Evolutionary conservation across 345 rosid genomes (phyloP).

Genomic region (Acer negundo): DNA sequence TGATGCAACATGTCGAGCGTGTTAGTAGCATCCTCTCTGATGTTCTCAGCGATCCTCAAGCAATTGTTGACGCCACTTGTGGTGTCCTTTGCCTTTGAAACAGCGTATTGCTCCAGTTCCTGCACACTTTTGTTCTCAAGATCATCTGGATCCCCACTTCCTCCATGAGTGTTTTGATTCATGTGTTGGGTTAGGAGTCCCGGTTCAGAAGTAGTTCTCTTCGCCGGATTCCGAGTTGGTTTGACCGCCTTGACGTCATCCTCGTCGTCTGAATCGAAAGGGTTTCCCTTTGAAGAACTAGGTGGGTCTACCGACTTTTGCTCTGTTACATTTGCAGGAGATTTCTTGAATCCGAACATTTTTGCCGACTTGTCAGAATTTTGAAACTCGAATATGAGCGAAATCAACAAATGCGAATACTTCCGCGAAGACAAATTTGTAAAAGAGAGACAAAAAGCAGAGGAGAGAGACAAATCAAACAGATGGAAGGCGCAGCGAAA

Average conservation of each 20-base stretch:
- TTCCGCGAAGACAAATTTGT: too few species aligned
- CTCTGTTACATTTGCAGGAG: slow-evolving; percentile 21
- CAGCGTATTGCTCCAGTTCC: slow-evolving; percentile 85
- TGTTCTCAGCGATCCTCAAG: slow-evolving; percentile 80
- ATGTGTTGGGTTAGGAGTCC: slow-evolving; percentile 31
- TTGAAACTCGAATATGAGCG: background rate
- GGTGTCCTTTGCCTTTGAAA: slow-evolving; percentile 82
- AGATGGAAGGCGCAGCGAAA: slow-evolving; percentile 36
- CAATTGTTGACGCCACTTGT: slow-evolving; percentile 73
- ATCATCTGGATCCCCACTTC: slow-evolving; percentile 54
- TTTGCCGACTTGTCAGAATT: background rate
- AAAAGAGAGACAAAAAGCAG: background rate
- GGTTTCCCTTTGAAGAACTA: slow-evolving; percentile 24
- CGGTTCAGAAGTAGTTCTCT: slow-evolving; percentile 75
- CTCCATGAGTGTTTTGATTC: slow-evolving; percentile 16
- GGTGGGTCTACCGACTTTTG: slow-evolving; percentile 19
- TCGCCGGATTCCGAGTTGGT: slow-evolving; percentile 44
- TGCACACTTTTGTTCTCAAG: slow-evolving; percentile 73
- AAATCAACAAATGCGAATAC: too few species aligned
- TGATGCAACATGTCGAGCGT: slow-evolving; percentile 82
- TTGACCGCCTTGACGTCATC: slow-evolving; percentile 36
- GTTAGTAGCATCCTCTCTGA: slow-evolving; percentile 67
- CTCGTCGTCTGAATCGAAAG: slow-evolving; percentile 48
- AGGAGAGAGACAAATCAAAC: slow-evolving; percentile 27
- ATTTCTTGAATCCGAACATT: slow-evolving; percentile 70